Evolutionary conservation across 768 basidiomycete species (phyloP), one percentile per base, ranked within the genome.

Genomic region (Bullera alba): DNA sequence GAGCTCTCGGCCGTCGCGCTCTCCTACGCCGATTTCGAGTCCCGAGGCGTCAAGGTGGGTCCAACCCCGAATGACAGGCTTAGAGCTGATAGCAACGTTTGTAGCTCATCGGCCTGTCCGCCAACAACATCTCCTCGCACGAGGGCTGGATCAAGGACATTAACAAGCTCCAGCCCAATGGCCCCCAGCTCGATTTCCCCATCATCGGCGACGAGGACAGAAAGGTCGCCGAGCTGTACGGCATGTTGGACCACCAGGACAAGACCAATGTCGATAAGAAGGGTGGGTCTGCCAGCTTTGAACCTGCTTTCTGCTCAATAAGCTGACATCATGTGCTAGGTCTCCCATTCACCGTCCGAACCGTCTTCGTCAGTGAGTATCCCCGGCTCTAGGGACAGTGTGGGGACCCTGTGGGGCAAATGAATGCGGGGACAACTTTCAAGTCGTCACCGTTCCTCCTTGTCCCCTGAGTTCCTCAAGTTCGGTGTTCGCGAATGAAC

Each of bases 201-300:
- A 97, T 99, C 74, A 97, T 99, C 61, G 95, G 89, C 42, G 95
- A 99, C 71, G 78, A 80, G 21, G 85, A 91, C 68, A 80, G 93
- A 72, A 84, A 80, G 67, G 79, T 96, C 41, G 85, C 89, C 8
- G 63, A 63, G 12, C 75, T 88, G 50, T 93, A 95, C 68, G 92
- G 95, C 70, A 96, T 96, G 93, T 79, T 97, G 50, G 95, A 97
- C 72, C 80, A 86, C 69, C 87, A 91, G 74, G 95, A 99, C 75
- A 80, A 84, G 36, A 92, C 90, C 48, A 99, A 76, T 61, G 71
- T 75, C 50, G 76, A 77, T 57, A 70, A 70, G 48, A 73, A 72
- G 58, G 73, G 67, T n/a, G n/a, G 21, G 54, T 15, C 19, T 12
- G 2, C 15, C 28, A 10, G 23, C 32, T n/a, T 27, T 28, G 23